phyloP scores from a whole-genome alignment of 2,329 filamentous ascomycete genomes.

The Sclerotinia borealis region DNA sequence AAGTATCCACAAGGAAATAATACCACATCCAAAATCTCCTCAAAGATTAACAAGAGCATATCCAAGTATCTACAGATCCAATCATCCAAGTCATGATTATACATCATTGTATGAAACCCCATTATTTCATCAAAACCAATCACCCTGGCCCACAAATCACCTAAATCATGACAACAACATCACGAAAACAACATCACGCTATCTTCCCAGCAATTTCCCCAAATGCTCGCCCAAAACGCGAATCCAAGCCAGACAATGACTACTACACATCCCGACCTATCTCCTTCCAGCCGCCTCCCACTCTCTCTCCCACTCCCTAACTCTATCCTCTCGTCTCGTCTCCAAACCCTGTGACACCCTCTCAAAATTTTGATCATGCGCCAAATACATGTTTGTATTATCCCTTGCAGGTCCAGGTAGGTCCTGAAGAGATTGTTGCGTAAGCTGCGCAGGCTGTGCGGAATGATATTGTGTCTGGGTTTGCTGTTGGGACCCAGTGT shows the following conservation, averaged over 20 bases:
- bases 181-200: accelerated
- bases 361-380: conserved; percentile 14
- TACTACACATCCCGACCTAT: neutral
- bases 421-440: neutral
- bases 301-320: conserved; percentile 15
- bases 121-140: too few species aligned
- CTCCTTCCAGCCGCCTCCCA: conserved; percentile 11
- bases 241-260: neutral
- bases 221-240: too few species aligned
- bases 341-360: conserved; percentile 7
- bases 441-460: neutral
- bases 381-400: conserved; percentile 18
- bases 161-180: too few species aligned
- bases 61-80: too few species aligned
- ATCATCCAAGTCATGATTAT: too few species aligned
- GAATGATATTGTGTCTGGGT: neutral
- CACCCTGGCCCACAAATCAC: too few species aligned
- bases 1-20: too few species aligned
- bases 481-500: neutral
- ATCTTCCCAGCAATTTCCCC: too few species aligned
- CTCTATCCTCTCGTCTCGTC: neutral
- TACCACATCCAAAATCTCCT: too few species aligned
- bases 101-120: too few species aligned
- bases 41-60: too few species aligned
- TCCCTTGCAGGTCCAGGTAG: neutral